Conservation (phyloP, 2,329 filamentous ascomycete genomes). For the Exophiala mesophila region DNA sequence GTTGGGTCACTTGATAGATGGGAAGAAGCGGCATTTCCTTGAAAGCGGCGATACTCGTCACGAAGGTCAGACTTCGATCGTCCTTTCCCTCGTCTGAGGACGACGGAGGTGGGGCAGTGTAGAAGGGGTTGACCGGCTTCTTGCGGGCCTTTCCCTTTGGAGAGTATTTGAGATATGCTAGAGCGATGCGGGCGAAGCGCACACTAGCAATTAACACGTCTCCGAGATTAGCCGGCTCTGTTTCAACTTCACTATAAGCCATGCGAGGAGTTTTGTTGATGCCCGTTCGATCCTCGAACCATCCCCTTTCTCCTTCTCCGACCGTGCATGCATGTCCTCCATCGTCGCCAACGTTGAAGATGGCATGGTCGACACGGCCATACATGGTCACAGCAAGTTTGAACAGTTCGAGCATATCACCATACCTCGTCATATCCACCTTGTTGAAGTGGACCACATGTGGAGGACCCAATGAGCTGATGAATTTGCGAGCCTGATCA, state of each 20-base stretch:
- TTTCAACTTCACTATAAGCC: constrained; percentile 39
- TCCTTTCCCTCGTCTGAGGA: constrained; percentile 19
- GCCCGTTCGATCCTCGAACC: constrained; percentile 18
- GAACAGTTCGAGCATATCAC: constrained; percentile 45
- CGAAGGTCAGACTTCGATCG: constrained; percentile 41
- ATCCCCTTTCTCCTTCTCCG: constrained; percentile 19
- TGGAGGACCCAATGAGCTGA: constrained; percentile 16
- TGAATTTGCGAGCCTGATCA: constrained; percentile 26
- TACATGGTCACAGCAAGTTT: constrained; percentile 42
- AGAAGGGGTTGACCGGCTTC: constrained; percentile 19
- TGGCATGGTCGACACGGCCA: constrained; percentile 46
- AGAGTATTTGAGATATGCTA: constrained; percentile 45
- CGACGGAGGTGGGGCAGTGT: constrained; percentile 7
- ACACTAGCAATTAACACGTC: constrained; percentile 47
- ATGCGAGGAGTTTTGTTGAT: constrained; percentile 31
- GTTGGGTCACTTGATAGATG: constrained; percentile 46
- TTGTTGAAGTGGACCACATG: constrained; percentile 34
- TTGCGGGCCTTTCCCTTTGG: constrained; percentile 15
- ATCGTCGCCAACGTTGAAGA: constrained; percentile 29
- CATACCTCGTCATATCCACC: constrained; percentile 43
- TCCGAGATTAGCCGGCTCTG: constrained; percentile 26
- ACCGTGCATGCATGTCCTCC: constrained; percentile 20
- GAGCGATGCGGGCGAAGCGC: constrained; percentile 46
- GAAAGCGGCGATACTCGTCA: constrained; percentile 47
- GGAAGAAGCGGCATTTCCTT: constrained; percentile 45